Base-by-base conservation (phyloP, 2,329 filamentous ascomycete species). In the Pseudodiploospora longispora region DNA sequence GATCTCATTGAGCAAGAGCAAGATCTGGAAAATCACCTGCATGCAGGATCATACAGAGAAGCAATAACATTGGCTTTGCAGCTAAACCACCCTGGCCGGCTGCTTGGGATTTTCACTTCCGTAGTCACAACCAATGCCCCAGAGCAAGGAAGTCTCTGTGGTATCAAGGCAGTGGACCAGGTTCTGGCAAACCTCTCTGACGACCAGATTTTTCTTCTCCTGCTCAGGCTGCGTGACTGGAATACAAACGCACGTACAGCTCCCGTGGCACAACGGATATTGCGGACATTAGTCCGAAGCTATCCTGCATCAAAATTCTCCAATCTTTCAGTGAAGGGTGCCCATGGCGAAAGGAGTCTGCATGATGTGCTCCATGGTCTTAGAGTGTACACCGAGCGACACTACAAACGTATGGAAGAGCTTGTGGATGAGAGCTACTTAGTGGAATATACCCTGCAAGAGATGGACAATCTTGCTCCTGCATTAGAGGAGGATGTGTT, bases 211-310 rank as follows among this genome's bases (percentile, higher is more conserved):
- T 94, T 87, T 65, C 72, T 80, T 6, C 75, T 98, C 10, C 75
- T 98, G 1, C 71, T 91, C 33, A 76, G 93, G 47, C 67, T 96
- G 37, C 78, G 94, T 38, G 93, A 98, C 66, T 98, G 93, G 93
- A 98, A 98, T 61, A 95, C 93, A 4, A 97, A 97, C 55, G 89
- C 88, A 0, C 78, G 87, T 49, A 95, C 88, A 4, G 83, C 89
- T 1, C 77, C 82, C 5, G 81, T 97, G 1, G 86, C 93, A 1
- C 93, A 98, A 65, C 80, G 83, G 31, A 83, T 98, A 10, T 68
- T 98, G 6, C 85, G 82, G 70, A 80, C 85, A 1, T 60, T 98
- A 6, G 80, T 95, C 41, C 80, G 81, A 52, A 85, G 82, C 47
- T 95, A 95, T 57, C 85, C 89, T 1, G 85, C 87, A 3, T 79